Percentiles rank a stretch among this genome's conserved stretches.
Evolutionary conservation across 1,284 basidiomycete species (phyloP).

Genomic region (Ustilago lituana): DNA sequence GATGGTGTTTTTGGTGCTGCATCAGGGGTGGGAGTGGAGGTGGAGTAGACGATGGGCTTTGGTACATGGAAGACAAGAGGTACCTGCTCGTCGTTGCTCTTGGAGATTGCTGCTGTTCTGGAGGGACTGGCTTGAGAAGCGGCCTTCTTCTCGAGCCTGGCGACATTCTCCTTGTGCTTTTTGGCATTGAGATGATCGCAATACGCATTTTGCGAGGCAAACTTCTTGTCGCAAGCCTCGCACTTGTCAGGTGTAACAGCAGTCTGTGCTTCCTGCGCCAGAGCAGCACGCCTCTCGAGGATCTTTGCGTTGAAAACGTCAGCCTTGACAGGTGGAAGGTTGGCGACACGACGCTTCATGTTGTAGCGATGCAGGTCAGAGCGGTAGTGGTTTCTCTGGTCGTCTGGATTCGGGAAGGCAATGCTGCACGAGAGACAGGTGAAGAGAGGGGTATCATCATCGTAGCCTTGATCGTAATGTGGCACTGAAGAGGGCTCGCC

Average conservation of each 20-base stretch:
- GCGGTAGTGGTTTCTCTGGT: conserved; percentile 89
- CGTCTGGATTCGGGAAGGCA: conserved; percentile 83
- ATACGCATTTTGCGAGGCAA: conserved; percentile 89
- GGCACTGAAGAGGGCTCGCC: conserved; percentile 31
- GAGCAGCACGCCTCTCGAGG: conserved; percentile 65
- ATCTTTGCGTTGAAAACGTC: conserved; percentile 89
- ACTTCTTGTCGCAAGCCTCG: conserved; percentile 77
- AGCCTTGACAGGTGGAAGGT: conserved; percentile 83
- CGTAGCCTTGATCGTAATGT: conserved; percentile 36
- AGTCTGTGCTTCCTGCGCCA: conserved; percentile 32
- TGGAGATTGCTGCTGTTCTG: not conserved
- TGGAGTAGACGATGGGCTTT: conserved; percentile 10
- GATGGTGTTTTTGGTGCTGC: conserved; percentile 6
- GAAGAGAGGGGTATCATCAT: conserved; percentile 59
- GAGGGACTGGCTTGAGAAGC: conserved; percentile 1
- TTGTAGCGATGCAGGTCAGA: conserved; percentile 98
- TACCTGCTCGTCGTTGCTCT: conserved; percentile 20
- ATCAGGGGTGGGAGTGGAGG: conserved; percentile 3
- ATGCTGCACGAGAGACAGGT: conserved; percentile 94
- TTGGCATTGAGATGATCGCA: conserved; percentile 86
- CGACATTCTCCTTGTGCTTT: conserved; percentile 85
- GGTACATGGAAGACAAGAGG: conserved; percentile 46
- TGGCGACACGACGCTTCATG: conserved; percentile 94
- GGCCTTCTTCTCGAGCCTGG: conserved; percentile 68
- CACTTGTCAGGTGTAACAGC: conserved; percentile 32